phyloP scores from a whole-genome alignment of 176 grass and related monocot genomes.

The Puya raimondii region DNA sequence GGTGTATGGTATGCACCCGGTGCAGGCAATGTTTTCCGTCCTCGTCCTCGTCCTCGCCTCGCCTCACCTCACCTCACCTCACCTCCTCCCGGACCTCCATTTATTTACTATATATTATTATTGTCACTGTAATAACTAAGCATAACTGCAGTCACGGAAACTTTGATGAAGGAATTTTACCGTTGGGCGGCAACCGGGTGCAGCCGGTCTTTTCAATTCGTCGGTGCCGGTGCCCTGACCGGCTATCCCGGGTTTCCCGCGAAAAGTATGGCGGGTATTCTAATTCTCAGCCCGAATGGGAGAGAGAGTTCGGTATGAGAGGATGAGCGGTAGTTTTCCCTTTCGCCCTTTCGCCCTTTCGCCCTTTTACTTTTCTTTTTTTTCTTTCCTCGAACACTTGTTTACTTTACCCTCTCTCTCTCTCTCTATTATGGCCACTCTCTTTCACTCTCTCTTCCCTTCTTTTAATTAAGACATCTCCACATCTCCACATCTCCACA shows the following conservation, averaged over 20 bases:
- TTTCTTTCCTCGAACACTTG: background rate
- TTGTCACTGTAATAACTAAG: too few species aligned
- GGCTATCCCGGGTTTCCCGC: slow-evolving; percentile 9
- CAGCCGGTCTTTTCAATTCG: background rate
- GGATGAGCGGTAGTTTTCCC: background rate
- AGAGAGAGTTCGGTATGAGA: too few species aligned
- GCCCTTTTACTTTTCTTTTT: background rate
- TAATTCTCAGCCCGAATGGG: too few species aligned
- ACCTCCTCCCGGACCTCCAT: too few species aligned
- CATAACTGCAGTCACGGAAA: too few species aligned
- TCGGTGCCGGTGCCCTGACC: background rate
- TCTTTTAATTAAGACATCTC: too few species aligned
- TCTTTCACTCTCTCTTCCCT: slow-evolving; percentile 14
- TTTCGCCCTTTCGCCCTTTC: background rate
- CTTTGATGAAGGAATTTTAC: background rate
- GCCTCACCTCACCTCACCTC: too few species aligned
- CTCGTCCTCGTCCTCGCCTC: too few species aligned
- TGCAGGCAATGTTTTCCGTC: too few species aligned
- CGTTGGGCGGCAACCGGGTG: background rate
- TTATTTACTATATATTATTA: too few species aligned
- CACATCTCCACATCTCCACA: too few species aligned
- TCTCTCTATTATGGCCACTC: background rate
- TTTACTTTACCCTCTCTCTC: background rate
- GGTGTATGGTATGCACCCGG: too few species aligned
- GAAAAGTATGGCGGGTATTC: background rate